Conservation (phyloP, 345 rosid species). For the Psidium guajava region DNA sequence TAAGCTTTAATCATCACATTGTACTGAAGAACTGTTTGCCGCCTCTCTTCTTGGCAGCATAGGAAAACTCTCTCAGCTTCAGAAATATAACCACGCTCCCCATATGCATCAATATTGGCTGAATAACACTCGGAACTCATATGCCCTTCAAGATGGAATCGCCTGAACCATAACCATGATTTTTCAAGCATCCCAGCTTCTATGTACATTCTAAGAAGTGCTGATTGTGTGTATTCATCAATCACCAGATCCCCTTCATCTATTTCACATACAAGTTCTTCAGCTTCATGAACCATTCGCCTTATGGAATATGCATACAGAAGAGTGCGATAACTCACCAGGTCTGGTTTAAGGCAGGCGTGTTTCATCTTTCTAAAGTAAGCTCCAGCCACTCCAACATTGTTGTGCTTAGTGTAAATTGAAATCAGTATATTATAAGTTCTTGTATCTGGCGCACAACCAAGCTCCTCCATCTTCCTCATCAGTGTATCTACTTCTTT, state of each 20-base stretch:
- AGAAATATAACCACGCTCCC: slow-evolving; percentile 48
- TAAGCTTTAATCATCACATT: slow-evolving; percentile 93
- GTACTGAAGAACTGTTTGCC: slow-evolving; percentile 49
- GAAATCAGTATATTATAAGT: slow-evolving; percentile 83
- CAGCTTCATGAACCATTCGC: slow-evolving; percentile 66
- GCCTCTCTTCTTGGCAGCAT: slow-evolving; percentile 46
- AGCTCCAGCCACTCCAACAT: slow-evolving; percentile 38
- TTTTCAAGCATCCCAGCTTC: slow-evolving; percentile 66
- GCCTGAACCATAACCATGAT: slow-evolving; percentile 76
- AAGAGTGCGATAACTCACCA: slow-evolving; percentile 75
- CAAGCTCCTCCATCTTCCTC: slow-evolving; percentile 63
- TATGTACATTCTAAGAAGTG: slow-evolving; percentile 76
- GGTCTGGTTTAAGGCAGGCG: slow-evolving; percentile 55
- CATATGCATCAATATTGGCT: slow-evolving; percentile 76
- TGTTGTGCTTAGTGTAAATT: slow-evolving; percentile 51
- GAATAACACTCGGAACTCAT: slow-evolving; percentile 76
- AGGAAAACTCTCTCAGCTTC: slow-evolving; percentile 58
- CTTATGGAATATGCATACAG: slow-evolving; percentile 76
- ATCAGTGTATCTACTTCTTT: slow-evolving; percentile 57
- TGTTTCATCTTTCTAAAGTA: slow-evolving; percentile 67
- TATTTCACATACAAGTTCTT: slow-evolving; percentile 56
- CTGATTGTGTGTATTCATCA: slow-evolving; percentile 85
- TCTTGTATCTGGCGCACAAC: slow-evolving; percentile 65
- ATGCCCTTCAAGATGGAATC: slow-evolving; percentile 54
- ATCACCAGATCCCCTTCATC: slow-evolving; percentile 52